These are phyloP conservation scores for Cladorrhinum sp. DNA, from an alignment of 2,329 filamentous ascomycete species.

Conservation along the genomic window DNA sequence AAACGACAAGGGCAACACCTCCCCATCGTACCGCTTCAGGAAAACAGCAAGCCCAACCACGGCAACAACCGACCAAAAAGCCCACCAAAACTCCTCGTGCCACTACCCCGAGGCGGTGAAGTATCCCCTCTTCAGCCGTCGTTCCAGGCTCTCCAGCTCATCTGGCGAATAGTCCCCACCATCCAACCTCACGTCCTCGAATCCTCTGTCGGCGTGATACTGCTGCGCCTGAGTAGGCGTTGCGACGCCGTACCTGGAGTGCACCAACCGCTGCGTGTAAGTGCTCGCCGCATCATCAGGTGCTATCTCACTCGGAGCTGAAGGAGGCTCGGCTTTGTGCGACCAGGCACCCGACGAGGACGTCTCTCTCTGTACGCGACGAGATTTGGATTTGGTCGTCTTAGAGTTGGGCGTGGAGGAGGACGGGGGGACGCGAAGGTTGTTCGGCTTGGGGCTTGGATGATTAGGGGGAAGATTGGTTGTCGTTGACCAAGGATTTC, in stretches of 20 bases:
- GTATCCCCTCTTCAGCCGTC: neutral
- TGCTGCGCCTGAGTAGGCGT: neutral
- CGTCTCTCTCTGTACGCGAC: neutral
- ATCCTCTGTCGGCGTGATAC: neutral
- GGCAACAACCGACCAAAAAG: constrained; percentile 30
- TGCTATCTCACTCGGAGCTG: neutral
- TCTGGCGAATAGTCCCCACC: neutral
- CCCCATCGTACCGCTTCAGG: constrained; percentile 32
- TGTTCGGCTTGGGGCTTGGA: neutral
- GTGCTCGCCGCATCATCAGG: neutral
- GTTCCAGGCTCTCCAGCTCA: neutral
- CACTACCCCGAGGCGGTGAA: constrained; percentile 34
- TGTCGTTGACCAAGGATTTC: neutral
- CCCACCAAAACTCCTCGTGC: constrained; percentile 37
- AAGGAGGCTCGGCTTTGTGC: constrained; percentile 3
- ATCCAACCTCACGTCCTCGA: constrained; percentile 3
- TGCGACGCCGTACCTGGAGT: neutral
- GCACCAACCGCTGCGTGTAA: neutral
- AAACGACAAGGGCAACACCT: constrained; percentile 31
- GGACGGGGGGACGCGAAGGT: neutral
- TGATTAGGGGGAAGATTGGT: neutral
- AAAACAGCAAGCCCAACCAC: constrained; percentile 31
- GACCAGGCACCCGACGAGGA: constrained; percentile 3
- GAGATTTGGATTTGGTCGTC: neutral
- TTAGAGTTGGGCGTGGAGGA: neutral